Evolutionary conservation across 2,329 filamentous ascomycete genomes (phyloP).

Genomic region (Colletotrichum endophyticum): DNA sequence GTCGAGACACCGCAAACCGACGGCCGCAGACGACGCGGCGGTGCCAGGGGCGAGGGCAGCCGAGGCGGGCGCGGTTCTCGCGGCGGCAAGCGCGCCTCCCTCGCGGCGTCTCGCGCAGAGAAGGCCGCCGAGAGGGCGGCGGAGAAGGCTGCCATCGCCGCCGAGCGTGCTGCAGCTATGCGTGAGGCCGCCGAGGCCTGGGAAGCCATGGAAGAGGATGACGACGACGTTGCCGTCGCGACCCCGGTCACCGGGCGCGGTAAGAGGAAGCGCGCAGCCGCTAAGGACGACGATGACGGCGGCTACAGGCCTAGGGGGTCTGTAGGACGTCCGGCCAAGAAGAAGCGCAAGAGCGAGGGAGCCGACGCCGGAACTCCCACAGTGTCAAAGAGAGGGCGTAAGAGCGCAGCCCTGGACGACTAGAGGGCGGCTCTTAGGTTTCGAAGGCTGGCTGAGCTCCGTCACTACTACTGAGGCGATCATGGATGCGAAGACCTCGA

Average conservation of each 20-base stretch:
- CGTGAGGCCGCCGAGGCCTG: constrained; percentile 29
- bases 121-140: constrained; percentile 41
- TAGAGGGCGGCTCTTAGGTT: neutral
- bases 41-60: constrained; percentile 7
- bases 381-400: constrained; percentile 33
- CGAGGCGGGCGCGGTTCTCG: constrained; percentile 23
- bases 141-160: constrained; percentile 26
- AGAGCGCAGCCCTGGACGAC: constrained; percentile 27
- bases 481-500: neutral
- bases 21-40: constrained; percentile 25
- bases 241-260: constrained; percentile 35
- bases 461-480: neutral
- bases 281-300: constrained; percentile 53
- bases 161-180: constrained; percentile 35
- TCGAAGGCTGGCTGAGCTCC: neutral
- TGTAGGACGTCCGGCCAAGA: constrained; percentile 55
- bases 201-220: constrained; percentile 7
- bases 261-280: constrained; percentile 53
- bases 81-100: constrained; percentile 34
- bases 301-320: constrained; percentile 65
- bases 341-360: constrained; percentile 62
- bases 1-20: constrained; percentile 27
- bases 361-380: constrained; percentile 36
- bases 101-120: constrained; percentile 33
- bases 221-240: constrained; percentile 24